Percentiles rank a stretch among this genome's conserved stretches.
Conservation (phyloP, 2,329 filamentous ascomycete genomes). For the Pseudocercospora macadamiae region DNA sequence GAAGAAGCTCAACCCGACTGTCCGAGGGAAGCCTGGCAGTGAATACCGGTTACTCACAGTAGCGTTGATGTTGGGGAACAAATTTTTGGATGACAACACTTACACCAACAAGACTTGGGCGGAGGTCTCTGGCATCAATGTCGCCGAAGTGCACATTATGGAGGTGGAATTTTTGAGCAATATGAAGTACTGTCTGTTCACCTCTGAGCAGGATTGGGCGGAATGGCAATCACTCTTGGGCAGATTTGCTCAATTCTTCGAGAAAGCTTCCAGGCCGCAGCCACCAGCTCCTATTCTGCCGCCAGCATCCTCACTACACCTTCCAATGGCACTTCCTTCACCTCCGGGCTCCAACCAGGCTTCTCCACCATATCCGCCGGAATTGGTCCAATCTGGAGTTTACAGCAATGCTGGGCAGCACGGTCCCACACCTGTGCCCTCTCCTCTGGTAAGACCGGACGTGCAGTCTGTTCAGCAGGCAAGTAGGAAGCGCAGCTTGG, state of each 20-base stretch:
- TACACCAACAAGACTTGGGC: conserved; percentile 99
- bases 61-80: conserved; percentile 96
- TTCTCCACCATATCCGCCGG: conserved; percentile 51
- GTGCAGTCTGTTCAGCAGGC: conserved; percentile 37
- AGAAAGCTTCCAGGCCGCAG: conserved; percentile 60
- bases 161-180: conserved; percentile 99
- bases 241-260: conserved; percentile 81
- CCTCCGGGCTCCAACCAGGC: conserved; percentile 55
- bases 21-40: conserved; percentile 89
- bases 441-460: conserved; percentile 42
- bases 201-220: conserved; percentile 83
- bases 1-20: conserved; percentile 84
- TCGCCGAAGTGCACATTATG: conserved; percentile 97
- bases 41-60: conserved; percentile 92
- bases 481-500: conserved; percentile 59
- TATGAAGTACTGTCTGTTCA: conserved; percentile 91
- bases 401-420: conserved; percentile 38
- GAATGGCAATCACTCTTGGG: conserved; percentile 83
- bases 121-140: conserved; percentile 91
- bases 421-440: conserved; percentile 47
- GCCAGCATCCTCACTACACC: conserved; percentile 53
- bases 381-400: conserved; percentile 44
- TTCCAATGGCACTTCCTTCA: conserved; percentile 53
- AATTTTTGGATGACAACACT: conserved; percentile 97
- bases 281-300: conserved; percentile 45